A percentile compares a stretch with the other conserved stretches of the same genome.
phyloP scores from a whole-genome alignment of 2,329 filamentous ascomycete genomes.

The Biscogniauxia marginata region DNA sequence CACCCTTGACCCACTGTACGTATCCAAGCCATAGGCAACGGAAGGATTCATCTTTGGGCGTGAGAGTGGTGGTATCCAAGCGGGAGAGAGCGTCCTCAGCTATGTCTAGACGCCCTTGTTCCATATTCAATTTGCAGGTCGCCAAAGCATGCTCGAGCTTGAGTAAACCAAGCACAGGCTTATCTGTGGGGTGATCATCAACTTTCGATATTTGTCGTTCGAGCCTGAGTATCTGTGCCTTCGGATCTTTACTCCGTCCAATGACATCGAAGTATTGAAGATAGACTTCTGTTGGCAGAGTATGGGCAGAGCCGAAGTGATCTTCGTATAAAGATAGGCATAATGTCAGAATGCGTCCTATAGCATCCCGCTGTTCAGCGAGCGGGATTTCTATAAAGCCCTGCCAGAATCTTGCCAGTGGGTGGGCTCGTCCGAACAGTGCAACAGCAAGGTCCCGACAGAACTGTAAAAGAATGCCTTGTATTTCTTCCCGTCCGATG shows the following conservation, averaged over 20 bases:
- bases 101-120: slow-evolving; percentile 18
- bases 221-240: slow-evolving; percentile 20
- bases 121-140: slow-evolving; percentile 26
- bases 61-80: slow-evolving; percentile 17
- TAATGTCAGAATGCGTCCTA: slow-evolving; percentile 19
- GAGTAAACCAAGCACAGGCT: slow-evolving; percentile 21
- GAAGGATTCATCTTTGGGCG: slow-evolving; percentile 27
- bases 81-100: slow-evolving; percentile 24
- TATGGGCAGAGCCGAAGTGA: slow-evolving; percentile 23
- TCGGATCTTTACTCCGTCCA: slow-evolving; percentile 23
- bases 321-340: slow-evolving; percentile 25
- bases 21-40: slow-evolving; percentile 30
- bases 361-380: slow-evolving; percentile 20
- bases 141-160: slow-evolving; percentile 28
- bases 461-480: slow-evolving; percentile 26
- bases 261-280: slow-evolving; percentile 28
- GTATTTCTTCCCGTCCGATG: slow-evolving; percentile 27
- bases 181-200: slow-evolving; percentile 10
- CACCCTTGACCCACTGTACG: slow-evolving; percentile 23
- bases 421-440: slow-evolving; percentile 17
- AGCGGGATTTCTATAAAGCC: slow-evolving; percentile 21
- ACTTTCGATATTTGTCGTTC: slow-evolving; percentile 20
- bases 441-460: slow-evolving; percentile 26
- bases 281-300: slow-evolving; percentile 26
- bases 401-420: slow-evolving; percentile 26